Evolutionary conservation across 306 rosid genomes (phyloP), one percentile per base, ranked within the genome.

Genomic region (Argentina anserina): DNA sequence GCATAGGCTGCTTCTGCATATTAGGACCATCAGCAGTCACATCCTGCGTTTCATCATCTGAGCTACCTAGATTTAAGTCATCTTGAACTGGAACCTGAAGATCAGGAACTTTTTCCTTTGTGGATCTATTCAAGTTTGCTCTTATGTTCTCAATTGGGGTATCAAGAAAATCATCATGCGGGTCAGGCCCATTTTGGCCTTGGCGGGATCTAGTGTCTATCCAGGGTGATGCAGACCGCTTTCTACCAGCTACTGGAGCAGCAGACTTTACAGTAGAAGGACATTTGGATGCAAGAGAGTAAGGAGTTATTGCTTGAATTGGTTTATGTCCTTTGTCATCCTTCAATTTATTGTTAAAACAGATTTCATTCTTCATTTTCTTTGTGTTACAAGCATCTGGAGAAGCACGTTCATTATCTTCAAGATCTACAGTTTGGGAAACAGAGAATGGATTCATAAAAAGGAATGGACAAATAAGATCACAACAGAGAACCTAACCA

Each of bases 121-220:
- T 69, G 23, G 77, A 71, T 77, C 81, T 88, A 69, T 83, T 85
- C 78, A 90, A 74, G 84, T 88, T 82, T 75, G 52, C 91, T 87
- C 91, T 87, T 67, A 88, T 65, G 71, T 82, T 84, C 86, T 94
- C 95, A 2, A 89, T 84, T 14, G 97, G 98, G 49, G 98, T 94
- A 39, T 88, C 91, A 31, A 94, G 99, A 87, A 94, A 94, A 86
- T 94, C 96, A 52, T 94, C 99, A 66, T 88, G 97, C 3, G 84
- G 96, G 69, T 94, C 99, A 64, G 74, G 65, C 52, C 97, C 91
- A 52, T 62, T 83, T 66, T 87, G 92, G 73, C 87, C 89, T 68
- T 88, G 92, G 69, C 76, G 86, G 21, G 96, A 70, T 66, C 96
- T 81, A 41, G 99, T 91, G 40, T 81, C 93, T 75, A 96, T 85